phyloP scores from a whole-genome alignment of 495 filamentous ascomycete genomes.

The Entonaema liquescens region DNA sequence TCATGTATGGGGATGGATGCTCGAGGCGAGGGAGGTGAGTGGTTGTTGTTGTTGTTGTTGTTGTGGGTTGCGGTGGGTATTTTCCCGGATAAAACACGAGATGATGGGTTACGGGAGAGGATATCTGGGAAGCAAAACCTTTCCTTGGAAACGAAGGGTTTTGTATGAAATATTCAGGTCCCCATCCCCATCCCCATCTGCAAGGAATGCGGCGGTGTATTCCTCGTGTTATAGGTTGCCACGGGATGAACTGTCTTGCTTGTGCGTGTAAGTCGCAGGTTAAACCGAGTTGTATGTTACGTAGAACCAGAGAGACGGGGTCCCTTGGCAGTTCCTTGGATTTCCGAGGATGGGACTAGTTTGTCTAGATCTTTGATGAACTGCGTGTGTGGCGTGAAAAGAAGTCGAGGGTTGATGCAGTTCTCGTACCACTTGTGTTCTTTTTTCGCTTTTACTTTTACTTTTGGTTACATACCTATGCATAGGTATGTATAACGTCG shows the following conservation, averaged over 20 bases:
- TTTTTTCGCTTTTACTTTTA: background rate
- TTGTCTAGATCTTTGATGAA: conserved; percentile 6
- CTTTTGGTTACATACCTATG: background rate
- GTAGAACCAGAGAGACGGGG: conserved; percentile 1
- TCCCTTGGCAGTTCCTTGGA: conserved; percentile 13
- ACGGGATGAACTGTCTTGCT: conserved; percentile 1
- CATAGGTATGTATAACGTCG: background rate
- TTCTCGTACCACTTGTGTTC: conserved; percentile 19
- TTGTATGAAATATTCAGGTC: conserved; percentile 3
- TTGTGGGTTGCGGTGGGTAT: background rate
- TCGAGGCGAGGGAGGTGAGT: conserved; percentile 2
- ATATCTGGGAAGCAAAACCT: conserved; percentile 2
- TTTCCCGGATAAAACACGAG: conserved; percentile 11
- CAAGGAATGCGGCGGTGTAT: conserved; percentile 14
- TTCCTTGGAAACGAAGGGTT: conserved; percentile 16
- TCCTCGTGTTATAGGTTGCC: conserved; percentile 33
- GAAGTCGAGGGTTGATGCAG: conserved; percentile 12
- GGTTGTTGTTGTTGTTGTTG: background rate
- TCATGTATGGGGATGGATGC: background rate
- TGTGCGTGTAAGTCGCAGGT: background rate
- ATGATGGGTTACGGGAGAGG: background rate
- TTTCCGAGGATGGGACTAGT: background rate
- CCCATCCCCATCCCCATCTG: conserved; percentile 3
- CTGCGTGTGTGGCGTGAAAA: conserved; percentile 27
- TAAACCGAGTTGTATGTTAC: background rate